Evolutionary conservation across 257 asterid species (phyloP), one percentile per base, ranked within the genome.

Genomic region (Datura wrightii): DNA sequence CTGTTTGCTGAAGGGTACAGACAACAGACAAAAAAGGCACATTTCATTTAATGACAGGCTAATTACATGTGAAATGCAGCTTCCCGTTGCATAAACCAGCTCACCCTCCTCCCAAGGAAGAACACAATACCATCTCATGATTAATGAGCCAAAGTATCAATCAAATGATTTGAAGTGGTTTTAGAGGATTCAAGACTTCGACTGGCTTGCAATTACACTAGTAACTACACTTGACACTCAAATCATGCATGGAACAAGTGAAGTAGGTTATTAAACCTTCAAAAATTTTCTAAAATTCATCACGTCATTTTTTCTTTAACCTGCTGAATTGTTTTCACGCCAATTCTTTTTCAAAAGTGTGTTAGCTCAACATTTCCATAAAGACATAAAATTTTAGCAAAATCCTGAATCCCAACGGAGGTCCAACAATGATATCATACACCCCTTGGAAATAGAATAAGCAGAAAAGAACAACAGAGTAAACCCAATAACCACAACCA

Each of bases 1-100:
- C 53, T 69, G 36, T 41, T 69, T 69, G 54, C 79, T 69, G 79
- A 39, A 69, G 79, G 54, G 53, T 15, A 18, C 65, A 58, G 54
- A 41, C 31, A 69, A 39, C 15, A 69, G 79, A 41, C 34, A 41
- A 69, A 69, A 69, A 4, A 69, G 53, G 8, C 8, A 18, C 65
- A 58, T 58, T 18, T 18, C 6, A 70, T 41, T 69, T 0, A 70
- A 41, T 69, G 79, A 67, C 41, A 69, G 79, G 3, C 15, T 39
- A 69, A 15, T 39, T 41, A 69, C 79, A 69, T 41, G 54, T 1
- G 19, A 69, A 69, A 69, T n/a, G 39, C 53, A 71, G 79, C 37
- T n/a, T 71, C 79, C 18, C 2, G 6, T 24, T 24, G 37, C 69
- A 19, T 13, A 60, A 19, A 19, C 39, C 69, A 60, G 36, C 69